Percentiles rank a stretch among this genome's conserved stretches.
Conservation (phyloP, 106 monocot species). For the Narthecium ossifragum region DNA sequence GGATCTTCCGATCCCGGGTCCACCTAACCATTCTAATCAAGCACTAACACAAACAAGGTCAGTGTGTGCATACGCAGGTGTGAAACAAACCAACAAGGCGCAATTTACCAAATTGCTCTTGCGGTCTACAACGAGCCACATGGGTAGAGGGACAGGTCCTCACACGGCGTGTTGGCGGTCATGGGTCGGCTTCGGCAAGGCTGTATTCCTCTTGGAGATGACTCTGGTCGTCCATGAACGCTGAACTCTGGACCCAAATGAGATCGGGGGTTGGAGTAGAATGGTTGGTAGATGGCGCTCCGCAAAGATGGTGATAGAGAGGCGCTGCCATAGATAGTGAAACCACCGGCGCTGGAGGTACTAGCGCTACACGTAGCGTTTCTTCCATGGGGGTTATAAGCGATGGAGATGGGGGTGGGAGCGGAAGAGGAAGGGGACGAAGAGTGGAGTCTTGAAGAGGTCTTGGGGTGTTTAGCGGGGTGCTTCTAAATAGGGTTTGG, state of each 20-base stretch:
- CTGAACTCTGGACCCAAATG: conserved; percentile 82
- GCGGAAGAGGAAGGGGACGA: conserved; percentile 12
- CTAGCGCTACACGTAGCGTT: too few species aligned
- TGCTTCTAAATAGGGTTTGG: too few species aligned
- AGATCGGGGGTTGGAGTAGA: conserved; percentile 13
- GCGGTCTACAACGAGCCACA: too few species aligned
- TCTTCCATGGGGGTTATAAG: too few species aligned
- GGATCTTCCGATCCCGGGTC: too few species aligned
- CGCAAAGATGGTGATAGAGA: conserved; percentile 4
- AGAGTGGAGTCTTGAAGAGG: conserved; percentile 12
- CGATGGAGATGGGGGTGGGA: neutral
- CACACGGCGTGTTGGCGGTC: conserved; percentile 17
- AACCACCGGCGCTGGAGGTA: neutral
- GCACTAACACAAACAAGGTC: too few species aligned
- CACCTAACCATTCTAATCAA: too few species aligned
- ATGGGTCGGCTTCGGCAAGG: conserved; percentile 24
- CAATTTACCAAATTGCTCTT: too few species aligned
- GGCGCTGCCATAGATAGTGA: neutral
- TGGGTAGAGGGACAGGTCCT: too few species aligned
- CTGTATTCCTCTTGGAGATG: conserved; percentile 73
- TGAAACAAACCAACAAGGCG: too few species aligned
- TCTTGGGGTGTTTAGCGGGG: conserved; percentile 16
- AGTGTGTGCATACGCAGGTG: too few species aligned
- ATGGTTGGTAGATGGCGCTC: neutral
- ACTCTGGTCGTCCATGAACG: conserved; percentile 49